A percentile compares a stretch with the other conserved stretches of the same genome.
Conservation (phyloP, 2,329 filamentous ascomycete species). For the Fusarium gaditjirri region DNA sequence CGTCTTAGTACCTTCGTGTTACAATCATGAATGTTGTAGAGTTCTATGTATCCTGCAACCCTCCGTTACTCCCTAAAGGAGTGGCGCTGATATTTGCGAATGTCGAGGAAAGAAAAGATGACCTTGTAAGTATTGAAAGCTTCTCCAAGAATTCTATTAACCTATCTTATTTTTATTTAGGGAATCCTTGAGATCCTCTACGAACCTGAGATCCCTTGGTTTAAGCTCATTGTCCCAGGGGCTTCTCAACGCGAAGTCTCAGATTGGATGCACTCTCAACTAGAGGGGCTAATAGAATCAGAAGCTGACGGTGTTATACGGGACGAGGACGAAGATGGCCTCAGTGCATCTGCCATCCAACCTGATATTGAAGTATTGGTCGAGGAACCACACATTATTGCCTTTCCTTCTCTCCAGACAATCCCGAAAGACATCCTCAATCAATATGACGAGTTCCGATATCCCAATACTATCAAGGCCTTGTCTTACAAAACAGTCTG, state of each 20-base stretch:
- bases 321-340: not conserved
- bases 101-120: not conserved
- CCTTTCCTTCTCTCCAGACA: conserved; percentile 37
- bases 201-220: conserved; percentile 50
- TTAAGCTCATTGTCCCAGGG: conserved; percentile 45
- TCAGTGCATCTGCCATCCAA: not conserved
- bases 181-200: conserved; percentile 49
- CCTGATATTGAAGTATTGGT: conserved; percentile 37
- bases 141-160: not conserved
- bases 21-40: conserved; percentile 41
- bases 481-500: conserved; percentile 39
- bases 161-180: not conserved
- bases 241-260: conserved; percentile 25
- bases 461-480: conserved; percentile 33
- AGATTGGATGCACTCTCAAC: conserved; percentile 27
- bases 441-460: conserved; percentile 36
- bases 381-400: conserved; percentile 32
- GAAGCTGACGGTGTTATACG: conserved; percentile 29
- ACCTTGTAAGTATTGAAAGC: conserved; percentile 22
- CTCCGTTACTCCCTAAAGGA: conserved; percentile 47
- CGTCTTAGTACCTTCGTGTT: not conserved
- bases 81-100: conserved; percentile 43
- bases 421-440: not conserved
- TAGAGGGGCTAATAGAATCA: conserved; percentile 35
- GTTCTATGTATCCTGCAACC: conserved; percentile 51